Evolutionary conservation across 1,139 yeast species (phyloP).

Genomic region (Yamadazyma diospyri): DNA sequence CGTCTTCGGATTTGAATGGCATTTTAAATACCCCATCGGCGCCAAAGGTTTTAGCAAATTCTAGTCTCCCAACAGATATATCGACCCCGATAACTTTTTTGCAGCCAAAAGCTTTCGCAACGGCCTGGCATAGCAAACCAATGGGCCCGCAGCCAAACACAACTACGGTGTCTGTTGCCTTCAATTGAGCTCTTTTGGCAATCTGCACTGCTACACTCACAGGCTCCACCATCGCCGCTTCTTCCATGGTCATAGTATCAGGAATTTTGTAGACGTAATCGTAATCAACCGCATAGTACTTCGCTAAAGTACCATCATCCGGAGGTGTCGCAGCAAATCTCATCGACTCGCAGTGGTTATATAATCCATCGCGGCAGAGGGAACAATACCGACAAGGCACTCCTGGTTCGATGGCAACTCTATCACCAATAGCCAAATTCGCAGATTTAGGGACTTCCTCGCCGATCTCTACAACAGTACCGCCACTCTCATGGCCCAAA

Average conservation of each 20-base stretch:
- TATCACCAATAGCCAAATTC: constrained; percentile 65
- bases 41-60: constrained; percentile 24
- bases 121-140: constrained; percentile 27
- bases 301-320: constrained; percentile 56
- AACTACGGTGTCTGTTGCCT: constrained; percentile 23
- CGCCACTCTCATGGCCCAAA: constrained; percentile 76
- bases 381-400: constrained; percentile 74
- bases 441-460: constrained; percentile 39
- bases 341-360: constrained; percentile 82
- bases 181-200: constrained; percentile 24
- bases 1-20: constrained; percentile 16
- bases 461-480: constrained; percentile 67
- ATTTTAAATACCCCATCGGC: constrained; percentile 19
- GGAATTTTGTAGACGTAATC: constrained; percentile 47
- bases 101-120: constrained; percentile 29
- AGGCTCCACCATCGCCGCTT: constrained; percentile 33
- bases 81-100: constrained; percentile 28
- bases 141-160: constrained; percentile 35
- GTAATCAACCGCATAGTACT: constrained; percentile 63
- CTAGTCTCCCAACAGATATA: constrained; percentile 25
- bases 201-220: constrained; percentile 32
- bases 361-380: constrained; percentile 70
- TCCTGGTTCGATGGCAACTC: constrained; percentile 74
- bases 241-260: constrained; percentile 25
- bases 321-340: constrained; percentile 82